phyloP scores from a whole-genome alignment of 2,329 filamentous ascomycete genomes.

The Lachnellula hyalina region DNA sequence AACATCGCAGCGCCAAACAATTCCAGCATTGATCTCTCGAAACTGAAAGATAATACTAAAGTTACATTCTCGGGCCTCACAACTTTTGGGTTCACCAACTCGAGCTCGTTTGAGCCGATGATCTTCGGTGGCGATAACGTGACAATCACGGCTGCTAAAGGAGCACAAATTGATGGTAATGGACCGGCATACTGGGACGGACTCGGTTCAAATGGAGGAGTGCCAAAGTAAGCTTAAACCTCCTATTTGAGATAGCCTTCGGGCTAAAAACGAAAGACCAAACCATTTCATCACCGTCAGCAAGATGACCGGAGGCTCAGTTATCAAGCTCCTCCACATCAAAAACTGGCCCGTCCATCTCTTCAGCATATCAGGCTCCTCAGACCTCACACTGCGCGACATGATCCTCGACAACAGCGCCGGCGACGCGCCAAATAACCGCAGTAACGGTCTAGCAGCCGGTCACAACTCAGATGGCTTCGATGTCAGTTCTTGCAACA shows the following conservation, averaged over 20 bases:
- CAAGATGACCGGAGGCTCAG: conserved; percentile 45
- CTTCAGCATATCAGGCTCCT: conserved; percentile 40
- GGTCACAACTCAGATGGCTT: conserved; percentile 51
- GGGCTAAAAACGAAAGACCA: conserved; percentile 44
- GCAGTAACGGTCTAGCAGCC: conserved; percentile 17
- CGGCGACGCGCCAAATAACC: conserved; percentile 40
- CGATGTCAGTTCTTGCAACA: conserved; percentile 40
- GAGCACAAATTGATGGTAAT: conserved; percentile 50
- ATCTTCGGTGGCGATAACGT: conserved; percentile 53
- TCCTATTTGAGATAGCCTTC: not conserved
- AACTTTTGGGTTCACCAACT: conserved; percentile 27
- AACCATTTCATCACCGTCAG: conserved; percentile 49
- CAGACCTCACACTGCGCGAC: conserved; percentile 40
- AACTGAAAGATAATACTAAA: conserved; percentile 44
- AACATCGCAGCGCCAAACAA: conserved; percentile 52
- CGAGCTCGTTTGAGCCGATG: conserved; percentile 22
- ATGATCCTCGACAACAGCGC: conserved; percentile 53
- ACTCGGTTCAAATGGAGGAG: conserved; percentile 52
- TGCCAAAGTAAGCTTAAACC: conserved; percentile 21
- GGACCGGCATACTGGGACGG: conserved; percentile 58
- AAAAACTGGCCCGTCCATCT: conserved; percentile 50
- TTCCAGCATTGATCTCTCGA: conserved; percentile 50
- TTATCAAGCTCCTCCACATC: conserved; percentile 45
- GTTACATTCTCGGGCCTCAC: conserved; percentile 61
- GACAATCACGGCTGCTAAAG: conserved; percentile 46